Conservation (phyloP, 768 basidiomycete species). For the Leccinum barrowsii region DNA sequence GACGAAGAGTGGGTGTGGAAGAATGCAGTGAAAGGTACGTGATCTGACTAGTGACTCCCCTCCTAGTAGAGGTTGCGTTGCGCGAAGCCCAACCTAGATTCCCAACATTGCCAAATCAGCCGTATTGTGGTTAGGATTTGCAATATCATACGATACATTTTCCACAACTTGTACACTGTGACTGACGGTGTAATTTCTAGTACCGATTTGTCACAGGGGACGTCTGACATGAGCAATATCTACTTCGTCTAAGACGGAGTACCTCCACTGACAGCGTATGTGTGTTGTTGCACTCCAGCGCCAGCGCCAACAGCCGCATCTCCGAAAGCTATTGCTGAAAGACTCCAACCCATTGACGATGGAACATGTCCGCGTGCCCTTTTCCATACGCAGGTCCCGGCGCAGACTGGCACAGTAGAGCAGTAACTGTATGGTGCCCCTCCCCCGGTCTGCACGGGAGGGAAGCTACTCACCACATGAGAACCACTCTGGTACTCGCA, state of each 20-base stretch:
- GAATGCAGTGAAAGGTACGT: no score
- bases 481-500: slow-evolving; percentile 21
- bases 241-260: slow-evolving; percentile 10
- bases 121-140: no score
- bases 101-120: no score
- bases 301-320: slow-evolving; percentile 24
- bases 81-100: no score
- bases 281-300: slow-evolving; percentile 16
- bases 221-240: not conserved
- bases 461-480: not conserved
- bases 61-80: no score
- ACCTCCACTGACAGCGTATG: slow-evolving; percentile 19
- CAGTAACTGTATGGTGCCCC: slow-evolving; percentile 18
- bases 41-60: no score
- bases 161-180: no score
- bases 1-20: no score
- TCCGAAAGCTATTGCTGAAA: slow-evolving; percentile 31
- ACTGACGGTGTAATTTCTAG: not conserved
- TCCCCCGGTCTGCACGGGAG: slow-evolving; percentile 1
- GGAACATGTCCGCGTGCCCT: slow-evolving; percentile 15
- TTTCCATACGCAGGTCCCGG: slow-evolving; percentile 15
- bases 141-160: no score
- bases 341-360: slow-evolving; percentile 8
- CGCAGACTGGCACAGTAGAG: slow-evolving; percentile 12
- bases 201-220: not conserved